Percentiles rank a stretch among this genome's conserved stretches.
These are phyloP conservation scores for Colletotrichum musicola DNA, from an alignment of 2,329 filamentous ascomycete genomes.

Conservation along the genomic window DNA sequence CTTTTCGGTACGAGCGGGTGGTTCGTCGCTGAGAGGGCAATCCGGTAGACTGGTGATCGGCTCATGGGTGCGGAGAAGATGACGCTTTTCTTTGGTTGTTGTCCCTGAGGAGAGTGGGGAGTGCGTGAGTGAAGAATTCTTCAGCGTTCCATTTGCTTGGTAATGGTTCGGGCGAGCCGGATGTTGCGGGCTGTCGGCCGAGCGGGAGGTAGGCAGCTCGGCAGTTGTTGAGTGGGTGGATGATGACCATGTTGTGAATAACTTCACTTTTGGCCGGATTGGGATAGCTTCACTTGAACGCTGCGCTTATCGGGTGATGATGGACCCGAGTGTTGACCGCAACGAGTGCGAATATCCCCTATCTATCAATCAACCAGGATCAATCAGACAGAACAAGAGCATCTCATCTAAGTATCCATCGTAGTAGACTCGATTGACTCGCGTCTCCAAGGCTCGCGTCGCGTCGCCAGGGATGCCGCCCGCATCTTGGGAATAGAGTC, in stretches of 20 bases:
- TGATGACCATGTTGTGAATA: constrained; percentile 18
- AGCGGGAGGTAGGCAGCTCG: no score
- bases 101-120: no score
- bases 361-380: no score
- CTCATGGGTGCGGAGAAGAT: constrained; percentile 12
- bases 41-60: neutral
- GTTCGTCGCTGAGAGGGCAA: neutral
- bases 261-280: constrained; percentile 1
- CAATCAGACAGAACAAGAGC: no score
- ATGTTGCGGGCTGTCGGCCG: no score
- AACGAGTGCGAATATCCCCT: no score
- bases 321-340: neutral
- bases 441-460: no score
- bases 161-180: no score
- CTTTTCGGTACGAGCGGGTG: neutral
- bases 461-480: no score
- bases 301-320: neutral
- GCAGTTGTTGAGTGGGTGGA: neutral
- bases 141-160: neutral
- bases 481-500: no score
- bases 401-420: no score
- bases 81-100: neutral
- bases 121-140: constrained; percentile 9
- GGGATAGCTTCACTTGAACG: neutral
- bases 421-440: no score